Base-by-base conservation (phyloP, 1,284 basidiomycete genomes). In the Malassezia obtusa region DNA sequence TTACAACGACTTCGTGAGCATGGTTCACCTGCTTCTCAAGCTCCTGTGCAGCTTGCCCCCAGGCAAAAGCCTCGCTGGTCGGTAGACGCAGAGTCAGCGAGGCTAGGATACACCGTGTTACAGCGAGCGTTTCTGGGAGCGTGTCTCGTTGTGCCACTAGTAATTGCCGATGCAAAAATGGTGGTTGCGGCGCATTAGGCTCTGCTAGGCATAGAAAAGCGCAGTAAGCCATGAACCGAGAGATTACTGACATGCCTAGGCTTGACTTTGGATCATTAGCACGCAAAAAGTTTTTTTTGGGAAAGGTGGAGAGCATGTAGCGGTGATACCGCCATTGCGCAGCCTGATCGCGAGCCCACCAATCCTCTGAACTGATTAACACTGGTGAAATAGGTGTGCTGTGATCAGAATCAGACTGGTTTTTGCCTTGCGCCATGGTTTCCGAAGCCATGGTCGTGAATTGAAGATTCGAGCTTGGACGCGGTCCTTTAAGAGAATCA, bases 141-240 rank as follows among this genome's bases (percentile, higher is more conserved):
- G 19, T n/a, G 9, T 56, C 28, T 8, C 49, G 49, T 15, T 25
- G 36, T 8, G 25, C 22, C 24, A 50, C 15, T 1, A 56, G 53
- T 43, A 56, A 11, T 6, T 39, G 25, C 5, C 53, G 53, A 19
- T 56, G 53, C 19, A 56, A 15, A 43, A 56, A 56, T 1, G 53
- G 53, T 22, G 53, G 53, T n/a, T 56, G 53, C 11, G 53, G 48
- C 12, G 53, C 43, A n/a, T n/a, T 25, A 1, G 48, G 53, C 32
- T 50, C 53, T 7, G 33, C 31, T 8, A 56, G 19, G 21, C 37
- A 56, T 21, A 56, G 9, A 21, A 56, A 46, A 3, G 53, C 22
- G 25, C 32, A 45, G 35, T 56, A 56, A 2, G 45, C 24, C 31
- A 56, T 2, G 25, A 56, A 56, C 10, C 49, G 33, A 2, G 53